These are phyloP conservation scores for Citrus maxima DNA, from an alignment of 345 rosid species.

Conservation along the genomic window DNA sequence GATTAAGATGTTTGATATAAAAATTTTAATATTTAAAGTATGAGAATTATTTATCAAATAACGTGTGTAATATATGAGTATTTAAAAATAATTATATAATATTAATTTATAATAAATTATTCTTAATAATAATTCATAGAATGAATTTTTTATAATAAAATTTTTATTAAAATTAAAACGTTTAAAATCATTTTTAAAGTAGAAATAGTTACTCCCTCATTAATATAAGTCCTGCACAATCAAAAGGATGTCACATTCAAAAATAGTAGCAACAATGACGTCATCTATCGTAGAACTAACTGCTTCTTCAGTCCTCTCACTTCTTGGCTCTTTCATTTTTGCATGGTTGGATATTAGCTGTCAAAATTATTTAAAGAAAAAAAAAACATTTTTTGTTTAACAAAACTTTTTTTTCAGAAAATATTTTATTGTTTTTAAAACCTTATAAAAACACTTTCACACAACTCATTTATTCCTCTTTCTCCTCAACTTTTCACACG, in stretches of 20 bases:
- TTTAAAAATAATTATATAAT: too few relatives aligned
- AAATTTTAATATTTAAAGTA: too few relatives aligned
- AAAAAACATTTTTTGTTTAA: neutral
- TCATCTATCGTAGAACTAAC: slow-evolving; percentile 20
- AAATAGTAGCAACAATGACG: slow-evolving; percentile 12
- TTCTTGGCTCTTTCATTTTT: slow-evolving; percentile 11
- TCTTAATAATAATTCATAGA: too few relatives aligned
- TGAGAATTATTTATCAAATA: too few relatives aligned
- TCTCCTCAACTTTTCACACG: neutral
- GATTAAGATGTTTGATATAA: too few relatives aligned
- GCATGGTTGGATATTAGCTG: slow-evolving; percentile 65
- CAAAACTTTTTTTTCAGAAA: neutral
- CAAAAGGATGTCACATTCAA: neutral
- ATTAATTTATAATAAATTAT: too few relatives aligned
- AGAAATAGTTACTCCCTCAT: too few relatives aligned
- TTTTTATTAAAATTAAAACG: too few relatives aligned
- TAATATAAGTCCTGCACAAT: too few relatives aligned
- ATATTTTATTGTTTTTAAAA: slow-evolving; percentile 9
- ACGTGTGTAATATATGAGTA: too few relatives aligned
- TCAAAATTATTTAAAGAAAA: slow-evolving; percentile 23
- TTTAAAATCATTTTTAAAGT: too few relatives aligned
- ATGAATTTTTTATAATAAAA: too few relatives aligned
- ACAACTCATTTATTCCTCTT: neutral
- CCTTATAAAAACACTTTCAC: slow-evolving; percentile 21
- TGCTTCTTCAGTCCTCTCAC: slow-evolving; percentile 2